Evolutionary conservation across 2,329 filamentous ascomycete genomes (phyloP).

Genomic region (Phaeoacremonium minimum): DNA sequence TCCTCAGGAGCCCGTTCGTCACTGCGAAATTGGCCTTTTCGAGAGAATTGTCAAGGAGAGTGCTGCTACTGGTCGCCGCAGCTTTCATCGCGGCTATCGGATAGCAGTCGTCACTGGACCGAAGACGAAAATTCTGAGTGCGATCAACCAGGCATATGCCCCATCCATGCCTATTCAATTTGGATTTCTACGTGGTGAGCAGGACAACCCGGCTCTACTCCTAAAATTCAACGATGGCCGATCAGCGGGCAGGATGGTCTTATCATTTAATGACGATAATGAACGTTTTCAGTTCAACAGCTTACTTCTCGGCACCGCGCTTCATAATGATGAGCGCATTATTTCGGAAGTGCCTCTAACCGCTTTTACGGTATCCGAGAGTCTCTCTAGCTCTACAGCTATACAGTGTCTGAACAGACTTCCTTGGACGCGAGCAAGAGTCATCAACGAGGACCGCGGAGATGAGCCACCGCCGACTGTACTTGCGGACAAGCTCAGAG

Average conservation of each 20-base stretch:
- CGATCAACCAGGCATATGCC: conserved; percentile 65
- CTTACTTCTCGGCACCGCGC: conserved; percentile 66
- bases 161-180: conserved; percentile 69
- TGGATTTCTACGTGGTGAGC: conserved; percentile 69
- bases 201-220: conserved; percentile 64
- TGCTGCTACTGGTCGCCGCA: conserved; percentile 68
- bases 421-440: conserved; percentile 62
- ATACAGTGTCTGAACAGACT: conserved; percentile 45
- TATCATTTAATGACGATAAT: conserved; percentile 71
- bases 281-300: conserved; percentile 70
- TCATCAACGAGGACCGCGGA: conserved; percentile 68
- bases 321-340: conserved; percentile 65
- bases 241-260: conserved; percentile 65
- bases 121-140: conserved; percentile 72
- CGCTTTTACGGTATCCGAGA: conserved; percentile 57
- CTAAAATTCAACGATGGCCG: conserved; percentile 66
- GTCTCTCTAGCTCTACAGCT: conserved; percentile 42
- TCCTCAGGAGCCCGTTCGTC: conserved; percentile 66
- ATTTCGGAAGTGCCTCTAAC: conserved; percentile 65
- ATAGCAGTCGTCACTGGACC: conserved; percentile 74
- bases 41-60: conserved; percentile 65
- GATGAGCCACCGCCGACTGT: conserved; percentile 64
- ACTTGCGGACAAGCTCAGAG: conserved; percentile 69
- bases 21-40: conserved; percentile 72
- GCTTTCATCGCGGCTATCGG: conserved; percentile 74